phyloP scores from a whole-genome alignment of 768 basidiomycete genomes.

The Leccinum variicolor region DNA sequence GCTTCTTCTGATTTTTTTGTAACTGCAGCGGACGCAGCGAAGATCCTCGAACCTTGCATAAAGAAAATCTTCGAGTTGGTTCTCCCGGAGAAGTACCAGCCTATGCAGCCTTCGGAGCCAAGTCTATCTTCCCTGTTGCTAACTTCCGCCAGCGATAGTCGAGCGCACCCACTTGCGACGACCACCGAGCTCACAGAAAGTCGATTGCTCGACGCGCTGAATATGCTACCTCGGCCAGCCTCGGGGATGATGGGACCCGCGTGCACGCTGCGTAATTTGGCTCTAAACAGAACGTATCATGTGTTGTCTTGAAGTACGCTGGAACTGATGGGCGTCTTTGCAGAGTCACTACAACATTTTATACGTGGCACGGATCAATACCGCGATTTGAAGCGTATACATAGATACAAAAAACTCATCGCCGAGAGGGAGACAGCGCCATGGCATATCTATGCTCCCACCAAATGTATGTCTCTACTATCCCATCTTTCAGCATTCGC shows the following conservation, averaged over 20 bases:
- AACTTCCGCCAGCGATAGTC: neutral
- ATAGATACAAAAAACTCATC: neutral
- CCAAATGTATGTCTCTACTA: neutral
- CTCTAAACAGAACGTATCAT: neutral
- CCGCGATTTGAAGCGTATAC: neutral
- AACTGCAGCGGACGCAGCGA: neutral
- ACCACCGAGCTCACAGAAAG: neutral
- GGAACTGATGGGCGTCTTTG: neutral
- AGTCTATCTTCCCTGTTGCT: too few relatives aligned
- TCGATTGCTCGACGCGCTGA: neutral
- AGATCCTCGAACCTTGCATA: neutral
- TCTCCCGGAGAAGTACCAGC: neutral
- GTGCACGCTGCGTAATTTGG: neutral
- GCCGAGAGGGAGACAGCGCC: neutral
- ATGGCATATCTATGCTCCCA: neutral
- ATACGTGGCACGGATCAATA: neutral
- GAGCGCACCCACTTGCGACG: neutral
- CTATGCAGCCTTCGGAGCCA: neutral
- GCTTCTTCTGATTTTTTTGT: neutral
- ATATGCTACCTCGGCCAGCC: neutral
- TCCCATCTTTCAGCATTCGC: neutral
- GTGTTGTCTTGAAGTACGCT: neutral
- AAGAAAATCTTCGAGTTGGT: neutral
- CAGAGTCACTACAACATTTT: neutral
- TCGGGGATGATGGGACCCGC: conserved; percentile 17